Percentiles rank a stretch among this genome's conserved stretches.
Conservation (phyloP, 441 rosid genomes). For the Erodium trifolium region DNA sequence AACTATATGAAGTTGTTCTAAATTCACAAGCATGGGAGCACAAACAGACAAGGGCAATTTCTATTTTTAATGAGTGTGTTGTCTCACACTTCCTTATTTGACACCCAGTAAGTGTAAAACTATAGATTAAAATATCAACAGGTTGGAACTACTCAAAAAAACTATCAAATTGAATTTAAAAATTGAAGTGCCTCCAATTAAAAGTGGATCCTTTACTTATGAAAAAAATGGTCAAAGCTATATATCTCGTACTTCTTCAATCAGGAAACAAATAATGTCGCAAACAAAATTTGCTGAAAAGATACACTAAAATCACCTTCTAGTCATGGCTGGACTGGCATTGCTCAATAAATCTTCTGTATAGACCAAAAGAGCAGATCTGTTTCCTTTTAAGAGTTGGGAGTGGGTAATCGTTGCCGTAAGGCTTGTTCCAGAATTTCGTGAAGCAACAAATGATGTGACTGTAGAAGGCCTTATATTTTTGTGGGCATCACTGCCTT, state of each 20-base stretch:
- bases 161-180: too few species aligned
- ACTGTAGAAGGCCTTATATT: slow-evolving; percentile 33
- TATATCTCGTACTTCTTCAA: neutral
- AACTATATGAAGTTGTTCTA: neutral
- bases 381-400: slow-evolving; percentile 52
- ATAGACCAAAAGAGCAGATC: slow-evolving; percentile 37
- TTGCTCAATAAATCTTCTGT: slow-evolving; percentile 28
- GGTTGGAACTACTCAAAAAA: neutral
- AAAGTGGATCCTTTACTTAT: too few species aligned
- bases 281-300: slow-evolving; percentile 6
- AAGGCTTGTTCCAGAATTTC: slow-evolving; percentile 41
- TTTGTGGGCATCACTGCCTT: slow-evolving; percentile 33
- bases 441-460: slow-evolving; percentile 50
- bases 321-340: slow-evolving; percentile 23
- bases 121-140: neutral
- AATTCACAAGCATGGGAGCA: neutral
- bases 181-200: too few species aligned
- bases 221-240: neutral
- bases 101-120: neutral
- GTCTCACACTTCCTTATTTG: neutral
- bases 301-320: slow-evolving; percentile 24
- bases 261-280: slow-evolving; percentile 4
- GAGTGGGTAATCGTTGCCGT: slow-evolving; percentile 48
- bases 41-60: neutral
- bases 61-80: neutral